Percentiles rank a stretch among this genome's conserved stretches.
These are phyloP conservation scores for Sanghuangporus weigelae DNA, from an alignment of 1,284 basidiomycete species.

Conservation along the genomic window DNA sequence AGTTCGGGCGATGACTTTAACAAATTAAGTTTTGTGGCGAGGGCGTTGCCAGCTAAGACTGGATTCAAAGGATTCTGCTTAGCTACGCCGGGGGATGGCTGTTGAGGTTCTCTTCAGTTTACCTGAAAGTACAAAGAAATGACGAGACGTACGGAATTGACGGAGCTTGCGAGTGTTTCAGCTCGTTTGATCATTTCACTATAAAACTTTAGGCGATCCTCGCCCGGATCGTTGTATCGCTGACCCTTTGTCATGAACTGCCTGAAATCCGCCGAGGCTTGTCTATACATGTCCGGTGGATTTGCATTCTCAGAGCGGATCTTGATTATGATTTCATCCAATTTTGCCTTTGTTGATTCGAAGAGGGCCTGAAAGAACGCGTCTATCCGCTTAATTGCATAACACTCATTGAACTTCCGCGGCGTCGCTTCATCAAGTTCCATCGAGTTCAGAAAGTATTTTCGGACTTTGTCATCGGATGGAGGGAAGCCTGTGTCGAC, in stretches of 20 bases:
- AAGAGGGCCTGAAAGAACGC: not conserved
- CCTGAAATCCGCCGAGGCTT: not conserved
- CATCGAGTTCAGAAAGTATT: not conserved
- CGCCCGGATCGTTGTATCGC: not conserved
- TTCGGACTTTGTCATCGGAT: not conserved
- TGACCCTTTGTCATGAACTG: not conserved
- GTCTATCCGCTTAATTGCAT: not conserved
- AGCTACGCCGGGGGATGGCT: not conserved
- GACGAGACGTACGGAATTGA: not conserved
- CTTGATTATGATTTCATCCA: not conserved
- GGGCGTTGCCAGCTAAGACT: not conserved
- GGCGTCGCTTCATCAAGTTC: not conserved
- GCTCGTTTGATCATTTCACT: not conserved
- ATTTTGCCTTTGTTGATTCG: not conserved
- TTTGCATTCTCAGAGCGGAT: not conserved
- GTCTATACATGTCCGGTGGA: not conserved
- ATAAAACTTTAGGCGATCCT: not conserved
- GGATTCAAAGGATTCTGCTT: not conserved
- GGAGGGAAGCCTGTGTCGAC: not conserved
- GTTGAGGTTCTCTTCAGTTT: not conserved
- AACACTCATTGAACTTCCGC: not conserved
- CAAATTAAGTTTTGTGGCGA: not conserved
- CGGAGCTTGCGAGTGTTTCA: not conserved
- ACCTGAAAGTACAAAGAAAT: not conserved
- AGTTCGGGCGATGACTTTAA: too few relatives aligned